These are phyloP conservation scores for Talaromyces islandicus DNA, from an alignment of 2,329 filamentous ascomycete species.

Conservation along the genomic window DNA sequence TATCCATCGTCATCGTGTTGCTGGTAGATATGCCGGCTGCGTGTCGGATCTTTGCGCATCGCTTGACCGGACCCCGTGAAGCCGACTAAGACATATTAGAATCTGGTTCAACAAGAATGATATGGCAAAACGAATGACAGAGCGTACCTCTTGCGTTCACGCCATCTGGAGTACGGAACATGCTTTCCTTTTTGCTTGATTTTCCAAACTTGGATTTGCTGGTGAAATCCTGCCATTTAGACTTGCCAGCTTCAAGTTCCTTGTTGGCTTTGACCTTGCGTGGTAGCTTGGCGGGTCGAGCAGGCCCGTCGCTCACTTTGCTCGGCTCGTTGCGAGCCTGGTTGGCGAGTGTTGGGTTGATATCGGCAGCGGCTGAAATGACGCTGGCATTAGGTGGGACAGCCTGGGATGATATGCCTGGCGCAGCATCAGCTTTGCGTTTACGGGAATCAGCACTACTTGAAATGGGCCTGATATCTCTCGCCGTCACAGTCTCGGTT, in stretches of 20 bases:
- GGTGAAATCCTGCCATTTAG: constrained; percentile 91
- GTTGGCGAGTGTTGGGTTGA: constrained; percentile 60
- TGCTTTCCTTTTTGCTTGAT: constrained; percentile 79
- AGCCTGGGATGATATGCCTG: constrained; percentile 45
- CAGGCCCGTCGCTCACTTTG: constrained; percentile 55
- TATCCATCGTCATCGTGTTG: constrained; percentile 63
- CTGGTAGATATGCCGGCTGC: constrained; percentile 80
- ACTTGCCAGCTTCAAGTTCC: constrained; percentile 84
- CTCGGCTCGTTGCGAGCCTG: constrained; percentile 59
- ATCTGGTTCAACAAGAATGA: constrained; percentile 1
- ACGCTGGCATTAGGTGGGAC: constrained; percentile 44
- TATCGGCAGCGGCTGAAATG: constrained; percentile 61
- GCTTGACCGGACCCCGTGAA: constrained; percentile 92
- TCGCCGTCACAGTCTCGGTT: constrained; percentile 72
- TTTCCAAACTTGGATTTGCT: constrained; percentile 65
- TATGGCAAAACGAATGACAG: constrained; percentile 5
- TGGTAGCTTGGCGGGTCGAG: constrained; percentile 60
- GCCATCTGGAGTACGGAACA: constrained; percentile 90
- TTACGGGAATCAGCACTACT: constrained; percentile 59
- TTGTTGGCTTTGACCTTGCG: constrained; percentile 83
- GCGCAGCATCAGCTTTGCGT: constrained; percentile 76
- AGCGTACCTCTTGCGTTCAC: constrained; percentile 72
- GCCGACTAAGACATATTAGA: constrained; percentile 58
- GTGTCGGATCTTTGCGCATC: constrained; percentile 86
- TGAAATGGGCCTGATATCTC: constrained; percentile 75